These are phyloP conservation scores for Neurospora sp. DNA, from an alignment of 495 filamentous ascomycete genomes.

Conservation along the genomic window DNA sequence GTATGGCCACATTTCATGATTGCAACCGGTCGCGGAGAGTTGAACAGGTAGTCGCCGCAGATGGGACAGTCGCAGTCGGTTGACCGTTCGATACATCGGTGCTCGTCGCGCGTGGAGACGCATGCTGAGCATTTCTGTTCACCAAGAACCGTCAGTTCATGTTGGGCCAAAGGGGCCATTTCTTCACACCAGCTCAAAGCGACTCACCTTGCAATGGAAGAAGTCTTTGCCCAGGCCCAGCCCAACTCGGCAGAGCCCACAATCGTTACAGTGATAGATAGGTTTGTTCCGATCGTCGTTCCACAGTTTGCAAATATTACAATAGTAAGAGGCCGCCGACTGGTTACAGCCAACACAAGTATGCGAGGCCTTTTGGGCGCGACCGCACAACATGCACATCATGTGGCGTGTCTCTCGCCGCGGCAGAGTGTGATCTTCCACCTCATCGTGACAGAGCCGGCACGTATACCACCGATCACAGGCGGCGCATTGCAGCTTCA, in stretches of 20 bases:
- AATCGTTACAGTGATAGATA: slow-evolving; percentile 95
- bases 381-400: slow-evolving; percentile 94
- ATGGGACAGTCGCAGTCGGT: slow-evolving; percentile 98
- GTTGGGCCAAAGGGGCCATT: background rate
- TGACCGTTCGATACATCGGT: slow-evolving; percentile 89
- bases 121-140: slow-evolving; percentile 79
- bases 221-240: slow-evolving; percentile 92
- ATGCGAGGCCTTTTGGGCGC: slow-evolving; percentile 72
- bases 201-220: slow-evolving; percentile 86
- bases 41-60: slow-evolving; percentile 95
- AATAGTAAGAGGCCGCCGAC: slow-evolving; percentile 85
- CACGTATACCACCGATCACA: slow-evolving; percentile 94
- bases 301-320: slow-evolving; percentile 92
- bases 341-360: slow-evolving; percentile 66
- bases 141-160: background rate
- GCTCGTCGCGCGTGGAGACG: slow-evolving; percentile 69
- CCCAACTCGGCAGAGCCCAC: slow-evolving; percentile 88
- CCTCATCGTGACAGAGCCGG: slow-evolving; percentile 85
- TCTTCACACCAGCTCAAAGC: background rate
- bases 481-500: slow-evolving; percentile 85
- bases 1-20: slow-evolving; percentile 96
- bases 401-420: slow-evolving; percentile 84
- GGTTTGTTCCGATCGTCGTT: slow-evolving; percentile 83
- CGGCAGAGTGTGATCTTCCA: slow-evolving; percentile 72
- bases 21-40: slow-evolving; percentile 77